phyloP scores from a whole-genome alignment of 2,329 filamentous ascomycete genomes.

The Eutypa lata region DNA sequence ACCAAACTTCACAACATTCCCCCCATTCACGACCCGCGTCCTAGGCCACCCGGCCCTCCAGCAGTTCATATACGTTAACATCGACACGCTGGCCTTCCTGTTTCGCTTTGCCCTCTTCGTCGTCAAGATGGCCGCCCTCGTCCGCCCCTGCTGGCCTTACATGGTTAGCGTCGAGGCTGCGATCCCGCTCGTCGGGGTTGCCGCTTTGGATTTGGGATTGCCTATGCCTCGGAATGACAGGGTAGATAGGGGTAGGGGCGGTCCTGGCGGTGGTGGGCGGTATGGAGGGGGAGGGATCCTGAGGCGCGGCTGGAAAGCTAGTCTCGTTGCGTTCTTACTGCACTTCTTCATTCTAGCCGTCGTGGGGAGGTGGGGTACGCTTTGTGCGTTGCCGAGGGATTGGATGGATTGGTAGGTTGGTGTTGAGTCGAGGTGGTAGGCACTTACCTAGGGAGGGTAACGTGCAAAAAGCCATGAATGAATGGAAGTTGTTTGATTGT shows the following conservation, averaged over 20 bases:
- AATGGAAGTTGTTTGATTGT: too few relatives aligned
- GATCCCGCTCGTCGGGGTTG: conserved; percentile 66
- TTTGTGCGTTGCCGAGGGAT: not conserved
- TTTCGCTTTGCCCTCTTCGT: conserved; percentile 63
- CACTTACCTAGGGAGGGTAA: too few relatives aligned
- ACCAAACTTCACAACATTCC: too few relatives aligned
- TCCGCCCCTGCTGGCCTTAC: conserved; percentile 68
- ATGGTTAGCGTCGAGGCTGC: conserved; percentile 62
- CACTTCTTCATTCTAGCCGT: not conserved
- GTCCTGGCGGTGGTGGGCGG: not conserved
- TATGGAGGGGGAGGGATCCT: not conserved
- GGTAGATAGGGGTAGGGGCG: not conserved
- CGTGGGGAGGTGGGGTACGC: not conserved
- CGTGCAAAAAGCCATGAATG: too few relatives aligned
- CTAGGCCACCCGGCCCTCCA: too few relatives aligned
- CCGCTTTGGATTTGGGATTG: conserved; percentile 65
- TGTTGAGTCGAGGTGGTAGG: too few relatives aligned
- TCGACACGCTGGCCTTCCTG: conserved; percentile 30
- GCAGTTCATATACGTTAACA: conserved; percentile 27
- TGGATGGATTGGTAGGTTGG: conserved; percentile 1
- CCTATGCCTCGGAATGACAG: conserved; percentile 24
- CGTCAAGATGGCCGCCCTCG: conserved; percentile 63
- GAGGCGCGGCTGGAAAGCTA: not conserved
- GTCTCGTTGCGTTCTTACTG: not conserved
- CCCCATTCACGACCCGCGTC: conserved; percentile 13